Evolutionary conservation across 2,329 filamentous ascomycete species (phyloP), one percentile per base, ranked within the genome.

Genomic region (Cladophialophora psammophila): DNA sequence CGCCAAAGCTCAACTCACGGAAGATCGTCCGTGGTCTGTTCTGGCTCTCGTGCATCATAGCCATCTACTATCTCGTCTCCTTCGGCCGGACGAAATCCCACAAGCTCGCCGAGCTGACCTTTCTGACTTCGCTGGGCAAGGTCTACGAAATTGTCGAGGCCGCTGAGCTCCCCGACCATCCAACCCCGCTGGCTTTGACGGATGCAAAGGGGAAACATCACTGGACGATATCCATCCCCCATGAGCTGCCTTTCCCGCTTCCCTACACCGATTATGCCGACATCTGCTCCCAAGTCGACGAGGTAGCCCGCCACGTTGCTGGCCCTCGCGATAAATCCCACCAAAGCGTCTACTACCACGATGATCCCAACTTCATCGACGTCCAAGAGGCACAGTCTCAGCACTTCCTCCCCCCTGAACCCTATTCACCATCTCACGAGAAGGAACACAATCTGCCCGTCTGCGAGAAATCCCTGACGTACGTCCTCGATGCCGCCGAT

Each of bases 211-310:
- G 90, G 2, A 85, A 84, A 60, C 82, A 88, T 10, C 90, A 86
- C 76, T 96, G 93, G 93, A 95, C 92, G 0, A 86, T 96, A 10
- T 93, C 88, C 1, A 93, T 96, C 42, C 92, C 92, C 0, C 82
- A 84, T 6, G 84, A 84, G 65, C 81, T 84, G 54, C 81, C 83
- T 3, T 94, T 94, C 67, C 92, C 92, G 1, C 78, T 95, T 2
- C 78, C 83, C 0, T 84, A 86, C 20, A 78, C 84, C 9, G 86
- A 92, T 69, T 95, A 95, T 75, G 78, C 83, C 13, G 86, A 90
- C 50, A 89, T 96, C 66, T 91, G 90, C 75, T 81, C 80, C 34
- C 87, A 90, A 71, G 90, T 90, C 58, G 85, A 84, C 67, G 86
- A 91, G 74, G 85, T 92, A 34, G 86, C 90, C 1, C 81, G 80